These are phyloP conservation scores for Aegilops longissima DNA, from an alignment of 176 grass and related monocot genomes.

Conservation along the genomic window DNA sequence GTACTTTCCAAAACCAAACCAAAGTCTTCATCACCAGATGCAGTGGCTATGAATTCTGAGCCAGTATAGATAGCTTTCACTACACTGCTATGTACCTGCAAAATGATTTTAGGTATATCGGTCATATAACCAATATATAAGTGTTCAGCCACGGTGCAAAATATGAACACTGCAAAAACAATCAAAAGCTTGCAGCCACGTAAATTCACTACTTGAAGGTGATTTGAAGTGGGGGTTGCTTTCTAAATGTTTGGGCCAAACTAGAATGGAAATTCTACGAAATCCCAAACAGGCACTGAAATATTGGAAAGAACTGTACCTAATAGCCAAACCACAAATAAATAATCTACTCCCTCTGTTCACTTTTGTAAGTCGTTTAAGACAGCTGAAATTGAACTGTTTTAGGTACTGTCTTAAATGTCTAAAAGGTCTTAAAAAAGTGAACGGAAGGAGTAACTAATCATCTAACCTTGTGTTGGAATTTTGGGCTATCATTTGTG, in stretches of 20 bases:
- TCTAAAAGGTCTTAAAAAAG: no score
- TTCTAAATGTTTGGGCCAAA: neutral
- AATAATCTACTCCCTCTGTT: neutral
- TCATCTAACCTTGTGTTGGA: slow-evolving; percentile 65
- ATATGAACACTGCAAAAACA: neutral
- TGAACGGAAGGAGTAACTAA: slow-evolving; percentile 32
- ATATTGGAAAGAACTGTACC: neutral
- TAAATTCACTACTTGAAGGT: neutral
- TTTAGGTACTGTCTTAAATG: no score
- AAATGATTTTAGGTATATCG: slow-evolving; percentile 33
- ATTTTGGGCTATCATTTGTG: slow-evolving; percentile 91
- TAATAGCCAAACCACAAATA: neutral
- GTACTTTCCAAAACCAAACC: slow-evolving; percentile 94
- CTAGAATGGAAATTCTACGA: neutral
- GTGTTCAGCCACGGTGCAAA: neutral
- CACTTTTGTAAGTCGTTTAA: no score
- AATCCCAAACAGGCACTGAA: slow-evolving; percentile 3
- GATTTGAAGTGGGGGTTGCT: neutral
- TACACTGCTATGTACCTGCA: slow-evolving; percentile 78
- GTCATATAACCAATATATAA: slow-evolving; percentile 18
- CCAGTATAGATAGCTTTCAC: slow-evolving; percentile 92
- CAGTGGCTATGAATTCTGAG: slow-evolving; percentile 52
- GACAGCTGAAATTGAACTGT: no score
- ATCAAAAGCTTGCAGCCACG: neutral
- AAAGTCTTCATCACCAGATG: slow-evolving; percentile 51